These are phyloP conservation scores for Allium sativum DNA, from an alignment of 106 monocot species.

Conservation along the genomic window DNA sequence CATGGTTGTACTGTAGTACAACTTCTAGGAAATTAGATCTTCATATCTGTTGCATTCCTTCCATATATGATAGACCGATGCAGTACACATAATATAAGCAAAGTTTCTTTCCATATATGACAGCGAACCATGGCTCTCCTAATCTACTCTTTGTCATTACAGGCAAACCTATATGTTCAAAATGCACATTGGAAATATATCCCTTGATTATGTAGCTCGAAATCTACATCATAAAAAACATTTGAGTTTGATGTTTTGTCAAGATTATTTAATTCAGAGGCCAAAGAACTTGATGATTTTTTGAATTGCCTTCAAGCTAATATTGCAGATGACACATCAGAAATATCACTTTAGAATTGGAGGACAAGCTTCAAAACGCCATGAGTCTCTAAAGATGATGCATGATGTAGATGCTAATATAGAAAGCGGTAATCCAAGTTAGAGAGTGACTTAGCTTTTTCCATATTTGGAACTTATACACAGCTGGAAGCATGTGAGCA, in stretches of 20 bases:
- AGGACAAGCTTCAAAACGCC: slow-evolving; percentile 39
- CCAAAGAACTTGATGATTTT: slow-evolving; percentile 55
- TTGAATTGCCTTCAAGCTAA: slow-evolving; percentile 38
- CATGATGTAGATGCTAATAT: slow-evolving; percentile 51
- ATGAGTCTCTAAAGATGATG: slow-evolving; percentile 38
- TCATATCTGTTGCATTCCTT: no score
- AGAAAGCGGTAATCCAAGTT: slow-evolving; percentile 34
- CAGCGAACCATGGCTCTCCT: no score
- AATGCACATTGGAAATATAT: slow-evolving; percentile 27
- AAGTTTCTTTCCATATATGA: no score
- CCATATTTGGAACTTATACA: slow-evolving; percentile 17
- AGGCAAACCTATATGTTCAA: slow-evolving; percentile 47
- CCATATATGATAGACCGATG: no score
- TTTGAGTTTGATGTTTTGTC: slow-evolving; percentile 61
- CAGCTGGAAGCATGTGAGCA: slow-evolving; percentile 21
- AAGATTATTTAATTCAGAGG: slow-evolving; percentile 54
- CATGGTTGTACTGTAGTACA: no score
- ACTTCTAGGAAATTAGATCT: no score
- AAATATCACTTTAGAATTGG: slow-evolving; percentile 24
- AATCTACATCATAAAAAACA: slow-evolving; percentile 23
- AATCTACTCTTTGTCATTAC: no score
- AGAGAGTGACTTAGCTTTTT: slow-evolving; percentile 28
- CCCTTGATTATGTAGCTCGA: slow-evolving; percentile 34
- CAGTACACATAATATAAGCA: no score
- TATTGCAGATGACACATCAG: slow-evolving; percentile 25